Conservation (phyloP, 2,329 filamentous ascomycete genomes). For the Amphichorda felina region DNA sequence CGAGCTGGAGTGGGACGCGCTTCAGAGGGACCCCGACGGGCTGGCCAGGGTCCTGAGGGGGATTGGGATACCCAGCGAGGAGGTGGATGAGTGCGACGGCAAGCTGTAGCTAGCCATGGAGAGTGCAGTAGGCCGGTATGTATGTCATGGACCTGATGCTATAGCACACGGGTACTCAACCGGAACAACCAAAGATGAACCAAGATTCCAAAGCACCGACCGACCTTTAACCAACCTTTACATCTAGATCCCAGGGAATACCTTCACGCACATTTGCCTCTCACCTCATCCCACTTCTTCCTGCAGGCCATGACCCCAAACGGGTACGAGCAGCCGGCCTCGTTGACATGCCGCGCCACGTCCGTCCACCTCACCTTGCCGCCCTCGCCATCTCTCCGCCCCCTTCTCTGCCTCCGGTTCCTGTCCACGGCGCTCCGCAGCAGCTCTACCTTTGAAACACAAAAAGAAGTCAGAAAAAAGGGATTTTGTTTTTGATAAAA, state of each 20-base stretch:
- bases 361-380: constrained; percentile 42
- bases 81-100: background rate
- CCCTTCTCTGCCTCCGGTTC: constrained; percentile 7
- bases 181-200: too few species aligned
- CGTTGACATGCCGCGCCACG: constrained; percentile 39
- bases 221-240: too few species aligned
- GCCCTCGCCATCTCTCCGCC: constrained; percentile 4
- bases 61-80: constrained; percentile 16
- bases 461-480: constrained; percentile 1
- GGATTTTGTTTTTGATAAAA: background rate
- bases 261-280: constrained; percentile 5
- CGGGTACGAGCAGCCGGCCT: constrained; percentile 41
- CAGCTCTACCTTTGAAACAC: constrained; percentile 25
- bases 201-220: too few species aligned
- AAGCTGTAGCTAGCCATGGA: background rate
- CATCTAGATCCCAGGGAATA: too few species aligned
- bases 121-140: too few species aligned
- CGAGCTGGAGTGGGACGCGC: constrained; percentile 41
- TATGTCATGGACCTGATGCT: too few species aligned
- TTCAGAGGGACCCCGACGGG: constrained; percentile 24
- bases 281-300: constrained; percentile 42
- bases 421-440: constrained; percentile 27
- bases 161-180: too few species aligned
- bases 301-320: constrained; percentile 49
- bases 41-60: constrained; percentile 11